phyloP scores from a whole-genome alignment of 1,284 basidiomycete genomes.

The Apiotrichum montevideense region DNA sequence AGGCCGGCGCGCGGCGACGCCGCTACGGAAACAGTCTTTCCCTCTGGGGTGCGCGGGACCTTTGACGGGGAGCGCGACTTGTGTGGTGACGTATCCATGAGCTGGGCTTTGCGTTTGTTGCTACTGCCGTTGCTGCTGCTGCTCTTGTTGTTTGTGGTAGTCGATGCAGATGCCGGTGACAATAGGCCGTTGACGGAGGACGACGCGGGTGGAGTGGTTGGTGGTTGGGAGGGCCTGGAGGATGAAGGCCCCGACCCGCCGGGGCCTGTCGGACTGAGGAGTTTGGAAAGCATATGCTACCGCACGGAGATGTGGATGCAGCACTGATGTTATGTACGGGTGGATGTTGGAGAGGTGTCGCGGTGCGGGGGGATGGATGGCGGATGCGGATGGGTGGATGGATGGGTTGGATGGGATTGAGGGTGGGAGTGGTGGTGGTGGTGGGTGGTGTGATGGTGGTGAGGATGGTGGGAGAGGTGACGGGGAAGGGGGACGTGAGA shows the following conservation, averaged over 20 bases:
- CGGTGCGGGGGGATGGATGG: not conserved
- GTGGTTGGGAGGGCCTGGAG: not conserved
- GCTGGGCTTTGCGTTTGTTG: not conserved
- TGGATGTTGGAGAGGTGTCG: not conserved
- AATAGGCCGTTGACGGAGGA: not conserved
- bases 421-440: not conserved
- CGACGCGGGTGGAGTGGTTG: not conserved
- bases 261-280: not conserved
- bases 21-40: not conserved
- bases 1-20: not conserved
- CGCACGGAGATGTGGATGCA: too few species aligned
- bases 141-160: not conserved
- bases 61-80: constrained; percentile 7
- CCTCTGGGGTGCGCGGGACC: not conserved
- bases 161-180: not conserved
- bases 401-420: not conserved
- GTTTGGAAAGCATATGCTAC: not conserved
- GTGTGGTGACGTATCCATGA: constrained; percentile 1
- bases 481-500: too few species aligned
- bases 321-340: not conserved
- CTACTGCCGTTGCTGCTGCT: not conserved
- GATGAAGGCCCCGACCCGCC: not conserved
- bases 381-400: not conserved
- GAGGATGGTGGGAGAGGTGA: not conserved
- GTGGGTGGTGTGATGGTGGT: not conserved